Conservation (phyloP, 1,284 basidiomycete genomes). For the Puccinia triticina region DNA sequence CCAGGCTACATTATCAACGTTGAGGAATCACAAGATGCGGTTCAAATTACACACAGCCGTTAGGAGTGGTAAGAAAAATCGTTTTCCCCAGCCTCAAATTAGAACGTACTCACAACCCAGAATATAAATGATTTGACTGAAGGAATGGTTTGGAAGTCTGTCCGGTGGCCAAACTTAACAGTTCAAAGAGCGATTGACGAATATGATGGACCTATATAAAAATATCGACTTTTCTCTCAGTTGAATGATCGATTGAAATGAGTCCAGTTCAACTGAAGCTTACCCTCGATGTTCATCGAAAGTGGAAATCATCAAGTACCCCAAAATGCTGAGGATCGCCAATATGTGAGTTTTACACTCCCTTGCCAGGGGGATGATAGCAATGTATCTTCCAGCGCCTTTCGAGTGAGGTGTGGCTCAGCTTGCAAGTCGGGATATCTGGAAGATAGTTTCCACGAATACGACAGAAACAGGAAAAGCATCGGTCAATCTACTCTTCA, state of each 20-base stretch:
- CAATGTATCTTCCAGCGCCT: not conserved
- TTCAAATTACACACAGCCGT: not conserved
- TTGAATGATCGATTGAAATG: too few species aligned
- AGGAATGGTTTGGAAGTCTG: not conserved
- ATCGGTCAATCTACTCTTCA: slow-evolving; percentile 3
- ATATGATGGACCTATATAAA: not conserved
- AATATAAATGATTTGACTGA: not conserved
- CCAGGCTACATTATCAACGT: slow-evolving; percentile 1
- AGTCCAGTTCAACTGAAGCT: not conserved
- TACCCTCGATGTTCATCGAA: not conserved
- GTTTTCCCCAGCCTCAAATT: not conserved
- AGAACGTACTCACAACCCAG: not conserved
- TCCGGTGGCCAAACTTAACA: not conserved
- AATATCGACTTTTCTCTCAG: not conserved
- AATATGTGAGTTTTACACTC: not conserved
- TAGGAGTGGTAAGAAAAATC: not conserved
- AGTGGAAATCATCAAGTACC: not conserved
- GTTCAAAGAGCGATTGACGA: not conserved
- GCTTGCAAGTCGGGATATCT: not conserved
- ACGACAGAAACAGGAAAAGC: not conserved
- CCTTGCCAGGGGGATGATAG: not conserved
- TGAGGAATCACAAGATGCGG: not conserved
- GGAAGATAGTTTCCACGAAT: slow-evolving; percentile 7
- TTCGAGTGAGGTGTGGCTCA: not conserved
- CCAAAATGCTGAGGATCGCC: not conserved